Evolutionary conservation across 179 eudicot species (phyloP).

Genomic region (Carnegiea gigantea): DNA sequence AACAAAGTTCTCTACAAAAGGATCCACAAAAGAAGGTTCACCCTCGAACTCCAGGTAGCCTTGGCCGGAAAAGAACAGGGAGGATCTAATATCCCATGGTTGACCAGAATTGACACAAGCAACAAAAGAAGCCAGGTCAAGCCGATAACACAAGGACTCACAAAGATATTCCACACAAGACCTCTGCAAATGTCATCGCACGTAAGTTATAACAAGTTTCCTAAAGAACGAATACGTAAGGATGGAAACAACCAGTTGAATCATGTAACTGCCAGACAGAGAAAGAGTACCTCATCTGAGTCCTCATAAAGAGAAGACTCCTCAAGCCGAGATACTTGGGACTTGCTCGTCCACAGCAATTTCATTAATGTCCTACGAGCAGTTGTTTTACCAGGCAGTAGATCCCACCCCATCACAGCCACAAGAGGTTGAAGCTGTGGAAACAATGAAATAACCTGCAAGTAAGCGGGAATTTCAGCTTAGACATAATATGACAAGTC

Average conservation of each 20-base stretch:
- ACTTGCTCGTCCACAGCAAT: slow-evolving; percentile 87
- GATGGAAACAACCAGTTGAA: neutral
- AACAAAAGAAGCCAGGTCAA: slow-evolving; percentile 95
- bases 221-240: slow-evolving; percentile 1
- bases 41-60: slow-evolving; percentile 39
- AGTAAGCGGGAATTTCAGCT: slow-evolving; percentile 27
- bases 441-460: slow-evolving; percentile 73
- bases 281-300: slow-evolving; percentile 63
- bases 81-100: slow-evolving; percentile 71
- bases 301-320: slow-evolving; percentile 66
- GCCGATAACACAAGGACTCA: slow-evolving; percentile 87
- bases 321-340: slow-evolving; percentile 68
- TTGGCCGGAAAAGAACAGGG: slow-evolving; percentile 72
- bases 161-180: slow-evolving; percentile 87
- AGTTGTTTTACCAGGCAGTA: slow-evolving; percentile 77
- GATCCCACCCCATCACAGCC: slow-evolving; percentile 97
- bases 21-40: slow-evolving; percentile 60
- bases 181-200: slow-evolving; percentile 44
- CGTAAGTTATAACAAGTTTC: slow-evolving; percentile 10
- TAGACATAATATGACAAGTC: neutral
- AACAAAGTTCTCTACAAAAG: slow-evolving; percentile 94
- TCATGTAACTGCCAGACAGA: neutral
- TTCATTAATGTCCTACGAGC: slow-evolving; percentile 81
- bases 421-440: slow-evolving; percentile 96
- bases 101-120: slow-evolving; percentile 90